Base-by-base conservation (phyloP, 495 filamentous ascomycete species). In the Collariella sp. region DNA sequence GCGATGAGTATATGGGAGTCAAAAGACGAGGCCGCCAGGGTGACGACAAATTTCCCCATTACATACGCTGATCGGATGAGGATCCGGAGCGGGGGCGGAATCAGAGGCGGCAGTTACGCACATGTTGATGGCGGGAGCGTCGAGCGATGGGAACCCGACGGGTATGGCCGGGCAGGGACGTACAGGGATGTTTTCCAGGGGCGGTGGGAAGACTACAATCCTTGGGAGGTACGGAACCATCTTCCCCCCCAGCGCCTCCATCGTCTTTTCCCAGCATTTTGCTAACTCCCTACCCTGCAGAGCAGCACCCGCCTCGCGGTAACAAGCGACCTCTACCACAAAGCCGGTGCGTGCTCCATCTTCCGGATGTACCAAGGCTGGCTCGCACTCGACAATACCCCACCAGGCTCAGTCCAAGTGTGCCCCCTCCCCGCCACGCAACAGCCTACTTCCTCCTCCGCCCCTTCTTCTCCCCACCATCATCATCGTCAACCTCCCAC, bases 351-450 rank as follows among this genome's bases (percentile, higher is more conserved):
- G 4, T 94, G 89, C 67, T 85, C 79, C 20, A 88, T 91, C 78
- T 85, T 91, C 70, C 79, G 90, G 5, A 91, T 93, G 79, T 91
- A 84, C 67, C 88, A 94, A 63, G 89, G 88, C 10, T 89, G 86
- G 83, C 73, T 95, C 16, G 79, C 84, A 29, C 81, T 93, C 67
- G 85, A 81, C 13, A 67, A 77, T 38, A 86, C 82, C 3, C 76
- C 74, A 0, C 79, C 86, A 0, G 79, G 26, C 26, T 31, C 26
- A 4, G 73, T 96, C 26, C 79, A 82, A 19, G 83, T 90, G 7
- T 89, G 87, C 60, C 90, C 90, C 9, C 76, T 91, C 71, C 70
- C 91, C 72, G 74, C 29, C 81, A 85, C 52, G 82, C 87, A 22
- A 95, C 89, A 0, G 85, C 87, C 0, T 96, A 96, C 67, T 84